A percentile compares a stretch with the other conserved stretches of the same genome.
These are phyloP conservation scores for Exophiala sideris DNA, from an alignment of 2,329 filamentous ascomycete genomes.

Conservation along the genomic window DNA sequence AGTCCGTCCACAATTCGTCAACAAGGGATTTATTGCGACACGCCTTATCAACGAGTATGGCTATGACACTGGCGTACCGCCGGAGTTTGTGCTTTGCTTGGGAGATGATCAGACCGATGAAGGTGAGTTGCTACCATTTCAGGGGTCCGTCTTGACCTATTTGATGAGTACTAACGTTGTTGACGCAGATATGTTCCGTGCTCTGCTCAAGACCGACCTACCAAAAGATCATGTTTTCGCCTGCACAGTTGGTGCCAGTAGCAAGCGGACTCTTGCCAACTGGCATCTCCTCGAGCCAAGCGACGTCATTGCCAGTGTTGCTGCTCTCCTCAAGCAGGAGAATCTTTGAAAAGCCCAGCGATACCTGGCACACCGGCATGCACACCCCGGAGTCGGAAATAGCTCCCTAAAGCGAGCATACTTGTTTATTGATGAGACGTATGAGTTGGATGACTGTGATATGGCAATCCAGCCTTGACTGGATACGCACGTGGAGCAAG, in stretches of 20 bases:
- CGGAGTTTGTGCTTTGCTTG: constrained; percentile 85
- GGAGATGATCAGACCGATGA: constrained; percentile 98
- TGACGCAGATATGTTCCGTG: constrained; percentile 71
- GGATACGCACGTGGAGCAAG: not conserved
- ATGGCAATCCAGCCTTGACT: too few species aligned
- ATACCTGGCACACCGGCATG: not conserved
- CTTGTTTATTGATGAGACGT: not conserved
- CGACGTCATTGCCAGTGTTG: constrained; percentile 71
- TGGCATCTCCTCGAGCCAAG: constrained; percentile 87
- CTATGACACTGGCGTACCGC: constrained; percentile 50
- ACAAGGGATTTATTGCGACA: constrained; percentile 94
- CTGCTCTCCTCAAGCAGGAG: constrained; percentile 22
- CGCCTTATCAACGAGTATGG: constrained; percentile 73
- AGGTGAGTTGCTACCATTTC: constrained; percentile 54
- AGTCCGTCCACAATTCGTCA: constrained; percentile 93
- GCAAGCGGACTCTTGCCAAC: constrained; percentile 83
- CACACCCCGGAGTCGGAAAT: not conserved
- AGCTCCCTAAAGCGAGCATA: not conserved
- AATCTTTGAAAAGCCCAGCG: constrained; percentile 7
- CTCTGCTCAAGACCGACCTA: constrained; percentile 60
- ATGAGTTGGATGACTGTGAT: not conserved
- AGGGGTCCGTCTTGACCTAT: not conserved
- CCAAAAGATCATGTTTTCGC: constrained; percentile 72
- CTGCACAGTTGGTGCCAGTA: constrained; percentile 86
- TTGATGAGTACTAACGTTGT: constrained; percentile 14